These are phyloP conservation scores for Trichoderma orchidacearum DNA, from an alignment of 495 filamentous ascomycete genomes.

Conservation along the genomic window DNA sequence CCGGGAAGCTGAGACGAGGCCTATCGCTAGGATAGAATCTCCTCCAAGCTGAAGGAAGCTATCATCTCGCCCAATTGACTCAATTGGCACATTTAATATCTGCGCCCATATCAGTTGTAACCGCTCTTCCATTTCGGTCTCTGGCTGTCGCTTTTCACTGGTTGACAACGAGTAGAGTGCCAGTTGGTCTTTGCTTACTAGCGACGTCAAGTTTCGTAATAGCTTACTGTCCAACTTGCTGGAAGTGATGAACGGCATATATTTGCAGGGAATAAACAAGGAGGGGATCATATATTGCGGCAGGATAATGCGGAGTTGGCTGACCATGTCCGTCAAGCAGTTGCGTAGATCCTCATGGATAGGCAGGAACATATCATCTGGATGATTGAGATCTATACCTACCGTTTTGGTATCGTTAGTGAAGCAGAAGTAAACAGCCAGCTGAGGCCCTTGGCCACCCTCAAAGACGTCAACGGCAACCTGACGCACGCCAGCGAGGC, in stretches of 20 bases:
- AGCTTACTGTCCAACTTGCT: neutral
- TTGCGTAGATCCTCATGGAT: neutral
- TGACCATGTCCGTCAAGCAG: neutral
- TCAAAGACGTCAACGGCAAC: slow-evolving; percentile 30
- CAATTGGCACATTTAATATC: slow-evolving; percentile 21
- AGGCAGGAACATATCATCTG: neutral
- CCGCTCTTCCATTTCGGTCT: slow-evolving; percentile 7
- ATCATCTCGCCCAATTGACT: slow-evolving; percentile 12
- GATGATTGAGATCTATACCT: neutral
- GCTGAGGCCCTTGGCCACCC: neutral
- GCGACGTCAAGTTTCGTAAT: neutral
- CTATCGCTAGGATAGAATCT: neutral
- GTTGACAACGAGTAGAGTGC: slow-evolving; percentile 1
- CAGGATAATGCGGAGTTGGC: neutral
- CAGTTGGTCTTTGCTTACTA: neutral
- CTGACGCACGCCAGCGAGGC: slow-evolving; percentile 13
- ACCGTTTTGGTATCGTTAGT: neutral
- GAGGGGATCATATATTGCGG: slow-evolving; percentile 14
- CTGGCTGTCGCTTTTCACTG: neutral
- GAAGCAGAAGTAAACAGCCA: neutral
- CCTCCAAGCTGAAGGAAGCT: slow-evolving; percentile 32
- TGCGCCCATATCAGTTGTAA: slow-evolving; percentile 32
- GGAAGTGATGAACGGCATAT: neutral
- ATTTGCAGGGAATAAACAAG: slow-evolving; percentile 5
- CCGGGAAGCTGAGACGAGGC: neutral